phyloP scores from a whole-genome alignment of 148 eudicot species.

The Arctostaphylos glauca region DNA sequence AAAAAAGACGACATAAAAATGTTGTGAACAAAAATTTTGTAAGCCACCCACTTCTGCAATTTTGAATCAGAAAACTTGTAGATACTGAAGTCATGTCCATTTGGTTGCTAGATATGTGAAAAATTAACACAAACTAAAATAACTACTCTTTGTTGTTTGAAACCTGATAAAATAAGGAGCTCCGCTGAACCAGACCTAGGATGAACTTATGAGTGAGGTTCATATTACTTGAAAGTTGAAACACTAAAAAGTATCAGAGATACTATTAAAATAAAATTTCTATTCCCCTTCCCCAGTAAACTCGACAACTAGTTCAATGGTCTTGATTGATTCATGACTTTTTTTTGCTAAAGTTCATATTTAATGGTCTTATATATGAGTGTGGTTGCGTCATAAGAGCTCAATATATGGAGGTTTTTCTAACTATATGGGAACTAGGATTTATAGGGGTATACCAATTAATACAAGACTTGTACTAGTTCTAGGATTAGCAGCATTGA shows the following conservation, averaged over 20 bases:
- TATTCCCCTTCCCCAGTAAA: neutral
- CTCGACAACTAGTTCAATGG: neutral
- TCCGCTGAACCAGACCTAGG: neutral
- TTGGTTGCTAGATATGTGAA: neutral
- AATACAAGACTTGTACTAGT: neutral
- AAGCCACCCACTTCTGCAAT: neutral
- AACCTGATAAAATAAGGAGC: neutral
- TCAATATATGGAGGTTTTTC: neutral
- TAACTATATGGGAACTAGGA: neutral
- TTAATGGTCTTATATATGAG: neutral
- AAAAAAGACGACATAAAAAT: neutral
- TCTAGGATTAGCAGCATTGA: neutral
- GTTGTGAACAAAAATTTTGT: neutral
- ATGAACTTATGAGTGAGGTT: neutral
- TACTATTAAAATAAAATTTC: neutral
- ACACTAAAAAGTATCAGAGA: neutral
- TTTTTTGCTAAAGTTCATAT: neutral
- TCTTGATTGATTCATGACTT: neutral
- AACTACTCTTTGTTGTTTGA: neutral
- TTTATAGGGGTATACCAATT: neutral
- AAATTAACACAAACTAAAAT: neutral
- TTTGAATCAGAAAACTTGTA: neutral
- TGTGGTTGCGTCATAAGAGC: neutral
- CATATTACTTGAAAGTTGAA: neutral
- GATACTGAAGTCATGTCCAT: neutral